These are phyloP conservation scores for Xylaria digitata DNA, from an alignment of 2,329 filamentous ascomycete species.

Conservation along the genomic window DNA sequence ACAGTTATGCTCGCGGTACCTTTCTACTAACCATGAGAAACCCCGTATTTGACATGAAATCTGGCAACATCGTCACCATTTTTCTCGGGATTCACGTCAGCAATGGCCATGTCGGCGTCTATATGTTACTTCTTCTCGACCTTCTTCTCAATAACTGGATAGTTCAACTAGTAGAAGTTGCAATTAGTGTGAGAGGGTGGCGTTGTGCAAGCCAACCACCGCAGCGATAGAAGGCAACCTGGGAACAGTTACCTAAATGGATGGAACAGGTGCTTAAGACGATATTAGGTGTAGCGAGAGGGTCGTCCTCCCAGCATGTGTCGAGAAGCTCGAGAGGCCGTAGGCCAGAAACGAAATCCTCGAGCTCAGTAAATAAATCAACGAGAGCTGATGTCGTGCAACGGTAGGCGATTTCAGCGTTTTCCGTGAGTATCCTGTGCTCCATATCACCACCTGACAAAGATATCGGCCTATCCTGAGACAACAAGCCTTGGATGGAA, in stretches of 20 bases:
- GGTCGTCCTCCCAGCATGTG: constrained; percentile 61
- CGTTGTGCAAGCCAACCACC: constrained; percentile 66
- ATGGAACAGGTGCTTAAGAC: constrained; percentile 72
- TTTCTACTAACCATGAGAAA: constrained; percentile 72
- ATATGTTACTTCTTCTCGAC: constrained; percentile 51
- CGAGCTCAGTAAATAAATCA: constrained; percentile 66
- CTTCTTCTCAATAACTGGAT: constrained; percentile 67
- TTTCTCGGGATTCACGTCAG: constrained; percentile 50
- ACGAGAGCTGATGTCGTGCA: constrained; percentile 60
- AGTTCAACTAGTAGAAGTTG: constrained; percentile 67
- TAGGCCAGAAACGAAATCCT: constrained; percentile 53
- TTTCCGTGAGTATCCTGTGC: constrained; percentile 64
- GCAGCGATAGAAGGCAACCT: constrained; percentile 61
- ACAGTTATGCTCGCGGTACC: constrained; percentile 68
- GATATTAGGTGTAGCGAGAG: constrained; percentile 64
- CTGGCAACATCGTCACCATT: constrained; percentile 52
- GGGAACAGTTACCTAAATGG: constrained; percentile 66
- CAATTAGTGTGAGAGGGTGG: constrained; percentile 65
- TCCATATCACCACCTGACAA: constrained; percentile 41
- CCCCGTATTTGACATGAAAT: constrained; percentile 59
- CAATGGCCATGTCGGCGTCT: constrained; percentile 50
- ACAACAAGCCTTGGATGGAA: constrained; percentile 53
- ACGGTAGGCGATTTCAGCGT: constrained; percentile 60
- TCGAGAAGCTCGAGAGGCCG: constrained; percentile 57
- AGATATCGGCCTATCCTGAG: constrained; percentile 31